Conservation (phyloP, 208 protist genomes). For the Vickermania spadyakhi region DNA sequence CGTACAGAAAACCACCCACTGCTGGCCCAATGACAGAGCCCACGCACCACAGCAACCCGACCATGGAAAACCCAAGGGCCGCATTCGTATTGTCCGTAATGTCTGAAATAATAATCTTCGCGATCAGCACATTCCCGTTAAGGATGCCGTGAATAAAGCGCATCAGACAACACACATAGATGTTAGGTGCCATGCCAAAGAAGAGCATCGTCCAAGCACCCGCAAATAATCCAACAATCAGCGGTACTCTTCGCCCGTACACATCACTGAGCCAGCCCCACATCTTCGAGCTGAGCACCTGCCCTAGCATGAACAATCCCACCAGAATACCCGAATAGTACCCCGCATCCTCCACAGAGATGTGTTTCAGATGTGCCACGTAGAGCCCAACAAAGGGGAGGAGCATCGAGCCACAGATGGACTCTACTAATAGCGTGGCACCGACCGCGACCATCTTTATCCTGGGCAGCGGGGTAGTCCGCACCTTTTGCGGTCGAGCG, state of each 20-base stretch:
- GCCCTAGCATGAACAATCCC: constrained; percentile 37
- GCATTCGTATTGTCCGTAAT: constrained; percentile 66
- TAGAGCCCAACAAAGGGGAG: constrained; percentile 37
- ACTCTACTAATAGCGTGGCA: constrained; percentile 32
- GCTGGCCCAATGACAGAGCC: constrained; percentile 52
- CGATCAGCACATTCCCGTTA: constrained; percentile 72
- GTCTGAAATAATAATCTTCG: constrained; percentile 66
- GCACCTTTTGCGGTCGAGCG: neutral
- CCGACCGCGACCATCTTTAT: constrained; percentile 42
- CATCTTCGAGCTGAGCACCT: constrained; percentile 22
- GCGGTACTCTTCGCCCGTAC: constrained; percentile 23
- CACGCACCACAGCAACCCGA: constrained; percentile 86
- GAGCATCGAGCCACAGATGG: constrained; percentile 26
- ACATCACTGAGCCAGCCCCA: constrained; percentile 37
- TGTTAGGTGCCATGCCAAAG: constrained; percentile 48
- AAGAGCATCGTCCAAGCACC: constrained; percentile 24
- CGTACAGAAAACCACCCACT: constrained; percentile 54
- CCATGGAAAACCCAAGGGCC: constrained; percentile 92
- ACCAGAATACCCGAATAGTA: constrained; percentile 29
- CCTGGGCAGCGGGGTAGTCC: constrained; percentile 54
- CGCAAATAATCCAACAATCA: constrained; percentile 19
- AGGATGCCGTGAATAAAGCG: constrained; percentile 63
- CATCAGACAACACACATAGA: constrained; percentile 35
- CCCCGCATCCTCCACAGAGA: constrained; percentile 18
- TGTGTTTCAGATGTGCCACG: constrained; percentile 16